These are phyloP conservation scores for Paecilomyces niveus DNA, from an alignment of 2,329 filamentous ascomycete species.

Conservation along the genomic window DNA sequence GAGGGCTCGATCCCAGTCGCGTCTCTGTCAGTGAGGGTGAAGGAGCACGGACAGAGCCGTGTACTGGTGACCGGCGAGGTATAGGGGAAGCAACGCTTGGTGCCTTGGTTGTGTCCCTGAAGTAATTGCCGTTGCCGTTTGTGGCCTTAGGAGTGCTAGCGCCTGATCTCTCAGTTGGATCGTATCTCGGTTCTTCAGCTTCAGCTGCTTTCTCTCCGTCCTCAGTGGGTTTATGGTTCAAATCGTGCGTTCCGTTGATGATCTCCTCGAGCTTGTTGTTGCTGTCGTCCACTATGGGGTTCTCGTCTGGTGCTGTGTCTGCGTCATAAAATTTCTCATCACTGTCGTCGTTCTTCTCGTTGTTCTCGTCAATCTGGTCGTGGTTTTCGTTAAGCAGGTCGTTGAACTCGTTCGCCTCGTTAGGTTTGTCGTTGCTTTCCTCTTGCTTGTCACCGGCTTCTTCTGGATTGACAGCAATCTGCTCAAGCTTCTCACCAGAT, in stretches of 20 bases:
- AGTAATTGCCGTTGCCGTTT: not conserved
- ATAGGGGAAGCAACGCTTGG: not conserved
- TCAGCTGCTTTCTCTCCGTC: not conserved
- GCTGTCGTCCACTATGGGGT: conserved; percentile 1
- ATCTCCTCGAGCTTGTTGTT: conserved; percentile 1
- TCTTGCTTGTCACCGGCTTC: not conserved
- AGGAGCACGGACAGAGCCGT: conserved; percentile 18
- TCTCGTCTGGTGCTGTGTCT: not conserved
- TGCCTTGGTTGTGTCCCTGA: conserved; percentile 1
- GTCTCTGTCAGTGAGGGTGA: conserved; percentile 25
- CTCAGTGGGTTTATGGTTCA: conserved; percentile 4
- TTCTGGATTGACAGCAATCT: not conserved
- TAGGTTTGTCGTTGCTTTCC: not conserved
- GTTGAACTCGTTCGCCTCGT: not conserved
- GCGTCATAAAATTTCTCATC: not conserved
- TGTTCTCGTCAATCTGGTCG: not conserved
- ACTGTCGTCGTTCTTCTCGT: not conserved
- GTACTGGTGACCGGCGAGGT: not conserved
- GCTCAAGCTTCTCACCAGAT: not conserved
- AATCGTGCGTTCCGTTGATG: conserved; percentile 4
- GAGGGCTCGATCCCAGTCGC: conserved; percentile 19
- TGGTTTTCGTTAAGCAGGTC: not conserved
- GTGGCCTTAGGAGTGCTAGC: not conserved
- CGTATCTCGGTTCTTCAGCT: conserved; percentile 1
- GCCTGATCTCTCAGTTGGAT: not conserved